Conservation (phyloP, 2,329 filamentous ascomycete species). For the Pseudogymnoascus sp. region DNA sequence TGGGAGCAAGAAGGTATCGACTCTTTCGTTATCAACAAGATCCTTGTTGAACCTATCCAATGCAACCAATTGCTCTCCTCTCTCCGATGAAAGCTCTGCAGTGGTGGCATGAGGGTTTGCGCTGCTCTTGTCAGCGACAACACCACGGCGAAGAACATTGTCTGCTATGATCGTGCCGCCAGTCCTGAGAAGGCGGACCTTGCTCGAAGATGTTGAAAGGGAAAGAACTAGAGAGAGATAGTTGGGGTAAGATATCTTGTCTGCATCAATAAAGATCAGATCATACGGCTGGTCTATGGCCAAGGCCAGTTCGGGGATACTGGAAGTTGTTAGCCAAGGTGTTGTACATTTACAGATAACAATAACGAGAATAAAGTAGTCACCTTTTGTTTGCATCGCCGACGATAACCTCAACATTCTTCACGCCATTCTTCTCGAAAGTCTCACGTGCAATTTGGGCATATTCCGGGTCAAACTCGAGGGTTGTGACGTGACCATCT, state of each 20-base stretch:
- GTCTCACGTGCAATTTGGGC: slow-evolving; percentile 35
- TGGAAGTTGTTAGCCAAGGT: neutral
- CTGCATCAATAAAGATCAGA: slow-evolving; percentile 46
- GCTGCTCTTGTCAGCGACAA: slow-evolving; percentile 36
- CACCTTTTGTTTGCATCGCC: slow-evolving; percentile 42
- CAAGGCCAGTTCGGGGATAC: slow-evolving; percentile 14
- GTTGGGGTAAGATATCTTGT: slow-evolving; percentile 44
- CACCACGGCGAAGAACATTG: slow-evolving; percentile 43
- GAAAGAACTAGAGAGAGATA: slow-evolving; percentile 42
- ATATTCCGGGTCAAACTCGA: slow-evolving; percentile 40
- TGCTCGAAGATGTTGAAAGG: slow-evolving; percentile 32
- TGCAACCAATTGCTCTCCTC: slow-evolving; percentile 17
- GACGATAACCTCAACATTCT: slow-evolving; percentile 40
- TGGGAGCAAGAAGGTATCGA: slow-evolving; percentile 33
- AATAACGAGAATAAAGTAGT: slow-evolving; percentile 19
- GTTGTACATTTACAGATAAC: neutral
- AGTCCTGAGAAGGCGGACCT: slow-evolving; percentile 37
- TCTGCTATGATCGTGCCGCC: slow-evolving; percentile 48
- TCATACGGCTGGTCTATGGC: slow-evolving; percentile 39
- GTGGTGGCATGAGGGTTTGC: slow-evolving; percentile 27
- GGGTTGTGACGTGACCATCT: slow-evolving; percentile 29
- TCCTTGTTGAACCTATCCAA: slow-evolving; percentile 32
- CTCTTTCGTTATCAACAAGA: slow-evolving; percentile 25
- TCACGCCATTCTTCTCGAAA: slow-evolving; percentile 33
- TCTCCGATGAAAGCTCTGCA: slow-evolving; percentile 6